These are phyloP conservation scores for Panicum virgatum DNA, from an alignment of 202 grass and related monocot species.

Conservation along the genomic window DNA sequence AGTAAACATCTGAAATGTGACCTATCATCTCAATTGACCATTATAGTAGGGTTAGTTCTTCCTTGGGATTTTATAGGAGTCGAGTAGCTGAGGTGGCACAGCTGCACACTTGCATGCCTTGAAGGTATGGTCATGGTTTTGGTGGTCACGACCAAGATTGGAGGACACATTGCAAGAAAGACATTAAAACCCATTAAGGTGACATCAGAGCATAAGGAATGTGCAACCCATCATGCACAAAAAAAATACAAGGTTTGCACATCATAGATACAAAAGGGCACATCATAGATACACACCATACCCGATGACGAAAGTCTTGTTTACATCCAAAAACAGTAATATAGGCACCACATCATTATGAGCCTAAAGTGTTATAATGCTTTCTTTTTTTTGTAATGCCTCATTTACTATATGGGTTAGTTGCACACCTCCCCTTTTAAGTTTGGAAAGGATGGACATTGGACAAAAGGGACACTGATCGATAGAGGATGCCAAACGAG, in stretches of 20 bases:
- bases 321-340: neutral
- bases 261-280: too few relatives aligned
- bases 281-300: neutral
- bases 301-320: neutral
- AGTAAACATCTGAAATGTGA: neutral
- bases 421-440: neutral
- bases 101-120: neutral
- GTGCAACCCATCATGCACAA: neutral
- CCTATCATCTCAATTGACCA: neutral
- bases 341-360: neutral
- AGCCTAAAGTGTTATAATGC: neutral
- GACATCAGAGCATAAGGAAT: neutral
- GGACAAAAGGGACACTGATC: neutral
- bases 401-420: neutral
- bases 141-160: neutral
- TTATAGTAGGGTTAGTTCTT: neutral
- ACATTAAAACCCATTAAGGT: neutral
- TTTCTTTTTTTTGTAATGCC: neutral
- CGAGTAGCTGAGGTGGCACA: too few relatives aligned
- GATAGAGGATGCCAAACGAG: neutral
- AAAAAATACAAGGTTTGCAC: neutral
- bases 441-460: neutral
- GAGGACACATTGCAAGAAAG: neutral
- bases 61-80: neutral
- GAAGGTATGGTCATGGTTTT: neutral